phyloP scores from a whole-genome alignment of 83 land plant genomes.

The Thuja plicata region DNA sequence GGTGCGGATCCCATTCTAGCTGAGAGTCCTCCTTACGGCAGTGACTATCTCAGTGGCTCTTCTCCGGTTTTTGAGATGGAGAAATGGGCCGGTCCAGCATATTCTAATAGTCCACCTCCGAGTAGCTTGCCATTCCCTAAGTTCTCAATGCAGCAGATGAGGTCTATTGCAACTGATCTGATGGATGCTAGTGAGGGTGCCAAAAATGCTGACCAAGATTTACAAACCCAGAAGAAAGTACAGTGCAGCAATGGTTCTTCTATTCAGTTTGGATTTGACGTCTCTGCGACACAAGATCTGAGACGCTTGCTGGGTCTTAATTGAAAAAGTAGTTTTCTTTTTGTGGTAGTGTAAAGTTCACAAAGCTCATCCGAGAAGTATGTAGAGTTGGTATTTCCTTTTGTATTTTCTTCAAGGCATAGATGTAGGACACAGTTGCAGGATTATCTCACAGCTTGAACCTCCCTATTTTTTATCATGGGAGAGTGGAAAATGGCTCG shows the following conservation, averaged over 20 bases:
- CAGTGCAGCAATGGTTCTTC: neutral
- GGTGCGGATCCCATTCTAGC: neutral
- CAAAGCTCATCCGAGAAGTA: neutral
- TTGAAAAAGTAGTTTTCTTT: neutral
- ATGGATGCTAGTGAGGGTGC: constrained; percentile 7
- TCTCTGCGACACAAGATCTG: constrained; percentile 9
- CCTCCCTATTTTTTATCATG: neutral
- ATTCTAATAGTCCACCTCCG: constrained; percentile 76
- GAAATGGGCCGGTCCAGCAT: constrained; percentile 77
- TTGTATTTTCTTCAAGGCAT: neutral
- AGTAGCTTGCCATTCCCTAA: constrained; percentile 73
- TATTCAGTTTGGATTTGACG: constrained; percentile 4
- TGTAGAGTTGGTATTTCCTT: neutral
- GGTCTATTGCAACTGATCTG: constrained; percentile 46
- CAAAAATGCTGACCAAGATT: constrained; percentile 33
- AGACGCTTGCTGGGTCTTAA: constrained; percentile 5
- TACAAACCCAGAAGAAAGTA: constrained; percentile 32
- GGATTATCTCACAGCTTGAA: neutral
- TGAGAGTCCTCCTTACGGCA: neutral
- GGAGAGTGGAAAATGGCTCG: neutral
- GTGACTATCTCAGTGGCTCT: neutral
- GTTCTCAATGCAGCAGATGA: constrained; percentile 45
- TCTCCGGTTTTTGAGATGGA: constrained; percentile 23
- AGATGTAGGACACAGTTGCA: neutral
- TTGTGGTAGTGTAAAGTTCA: neutral